Evolutionary conservation across 371 early-diverging fungal species (phyloP).

Genomic region (Sporodiniella umbellata): DNA sequence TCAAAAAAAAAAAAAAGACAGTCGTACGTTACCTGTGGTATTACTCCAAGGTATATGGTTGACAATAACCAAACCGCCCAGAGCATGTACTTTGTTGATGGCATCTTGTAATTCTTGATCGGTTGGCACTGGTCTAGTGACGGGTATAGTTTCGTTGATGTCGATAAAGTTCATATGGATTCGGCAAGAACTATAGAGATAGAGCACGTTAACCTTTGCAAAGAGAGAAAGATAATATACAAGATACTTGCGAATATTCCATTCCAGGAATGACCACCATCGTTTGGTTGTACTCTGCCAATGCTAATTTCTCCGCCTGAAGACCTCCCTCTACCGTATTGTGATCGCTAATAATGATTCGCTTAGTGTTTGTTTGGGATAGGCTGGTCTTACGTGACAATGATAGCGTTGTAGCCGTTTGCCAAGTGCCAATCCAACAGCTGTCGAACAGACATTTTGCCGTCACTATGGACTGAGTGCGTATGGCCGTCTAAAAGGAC

Average conservation of each 20-base stretch:
- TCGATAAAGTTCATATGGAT: conserved; percentile 78
- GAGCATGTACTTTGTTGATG: conserved; percentile 57
- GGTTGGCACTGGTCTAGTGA: conserved; percentile 57
- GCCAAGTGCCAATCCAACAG: conserved; percentile 69
- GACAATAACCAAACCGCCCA: conserved; percentile 75
- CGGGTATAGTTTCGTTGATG: conserved; percentile 64
- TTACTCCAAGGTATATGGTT: conserved; percentile 85
- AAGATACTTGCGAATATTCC: conserved; percentile 55
- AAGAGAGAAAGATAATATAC: background rate
- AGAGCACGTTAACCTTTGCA: background rate
- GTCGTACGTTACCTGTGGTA: conserved; percentile 59
- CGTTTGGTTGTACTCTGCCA: conserved; percentile 45
- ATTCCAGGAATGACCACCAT: conserved; percentile 72
- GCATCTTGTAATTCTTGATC: conserved; percentile 61
- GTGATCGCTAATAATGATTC: conserved; percentile 54
- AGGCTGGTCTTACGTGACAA: conserved; percentile 46
- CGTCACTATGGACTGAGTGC: conserved; percentile 70
- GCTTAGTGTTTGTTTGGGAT: background rate
- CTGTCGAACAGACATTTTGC: conserved; percentile 61
- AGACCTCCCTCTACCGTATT: conserved; percentile 69
- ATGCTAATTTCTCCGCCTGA: conserved; percentile 59
- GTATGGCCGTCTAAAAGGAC: conserved; percentile 69
- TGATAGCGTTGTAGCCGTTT: conserved; percentile 74
- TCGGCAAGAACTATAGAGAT: conserved; percentile 55
- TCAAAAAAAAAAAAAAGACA: too few relatives aligned